phyloP scores from a whole-genome alignment of 2,329 filamentous ascomycete genomes.

The Neoscytalidium dimidiatum region DNA sequence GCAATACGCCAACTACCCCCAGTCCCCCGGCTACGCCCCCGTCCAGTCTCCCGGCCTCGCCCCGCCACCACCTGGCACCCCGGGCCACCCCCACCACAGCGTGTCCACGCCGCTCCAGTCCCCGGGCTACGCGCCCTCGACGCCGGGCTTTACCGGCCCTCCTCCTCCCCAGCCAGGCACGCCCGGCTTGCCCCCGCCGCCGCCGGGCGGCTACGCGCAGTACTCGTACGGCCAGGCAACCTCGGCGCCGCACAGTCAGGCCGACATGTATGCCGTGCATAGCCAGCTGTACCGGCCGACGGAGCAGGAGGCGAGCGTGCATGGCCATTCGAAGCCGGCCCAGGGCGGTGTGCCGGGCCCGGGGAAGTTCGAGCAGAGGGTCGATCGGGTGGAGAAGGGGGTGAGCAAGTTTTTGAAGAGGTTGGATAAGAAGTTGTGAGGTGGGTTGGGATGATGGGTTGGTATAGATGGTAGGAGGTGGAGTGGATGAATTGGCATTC shows the following conservation, averaged over 20 bases:
- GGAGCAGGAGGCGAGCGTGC: conserved; percentile 56
- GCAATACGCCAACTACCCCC: conserved; percentile 43
- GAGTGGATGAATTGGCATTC: too few species aligned
- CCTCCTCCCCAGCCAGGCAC: too few species aligned
- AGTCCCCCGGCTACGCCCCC: conserved; percentile 32
- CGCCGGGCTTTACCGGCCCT: too few species aligned
- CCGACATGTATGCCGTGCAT: conserved; percentile 59
- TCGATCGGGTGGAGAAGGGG: conserved; percentile 68
- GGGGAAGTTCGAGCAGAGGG: conserved; percentile 65
- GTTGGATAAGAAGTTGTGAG: conserved; percentile 71
- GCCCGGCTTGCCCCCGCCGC: conserved; percentile 39
- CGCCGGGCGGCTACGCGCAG: conserved; percentile 59
- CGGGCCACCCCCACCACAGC: neutral
- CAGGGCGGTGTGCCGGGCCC: conserved; percentile 28
- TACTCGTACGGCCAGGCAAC: conserved; percentile 46
- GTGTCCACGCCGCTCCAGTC: conserved; percentile 31
- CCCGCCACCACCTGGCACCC: conserved; percentile 1
- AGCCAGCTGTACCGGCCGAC: conserved; percentile 71
- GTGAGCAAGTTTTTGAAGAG: conserved; percentile 74
- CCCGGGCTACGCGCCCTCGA: conserved; percentile 34
- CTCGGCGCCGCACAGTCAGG: neutral
- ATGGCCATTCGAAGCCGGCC: conserved; percentile 38
- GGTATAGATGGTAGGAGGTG: neutral
- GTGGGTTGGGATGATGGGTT: neutral
- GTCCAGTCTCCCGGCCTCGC: conserved; percentile 26